Percentiles rank a stretch among this genome's conserved stretches.
Evolutionary conservation across 495 filamentous ascomycete genomes (phyloP).

Genomic region (Arthonia radiata): DNA sequence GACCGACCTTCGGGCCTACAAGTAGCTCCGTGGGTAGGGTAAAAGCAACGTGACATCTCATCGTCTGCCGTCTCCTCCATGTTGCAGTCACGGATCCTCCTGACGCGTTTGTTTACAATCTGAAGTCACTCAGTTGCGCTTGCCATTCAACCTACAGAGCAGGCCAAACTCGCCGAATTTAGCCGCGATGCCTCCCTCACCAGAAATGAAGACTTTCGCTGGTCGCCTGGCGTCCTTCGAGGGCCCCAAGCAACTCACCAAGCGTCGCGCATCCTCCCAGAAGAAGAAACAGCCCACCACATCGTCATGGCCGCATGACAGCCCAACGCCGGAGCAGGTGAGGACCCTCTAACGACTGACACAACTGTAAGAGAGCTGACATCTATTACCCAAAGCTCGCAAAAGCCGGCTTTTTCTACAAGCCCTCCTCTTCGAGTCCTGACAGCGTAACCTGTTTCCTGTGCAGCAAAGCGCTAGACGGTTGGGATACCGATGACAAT

Average conservation of each 20-base stretch:
- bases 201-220: slow-evolving; percentile 22
- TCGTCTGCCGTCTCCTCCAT: background rate
- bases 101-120: background rate
- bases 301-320: slow-evolving; percentile 48
- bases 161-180: background rate
- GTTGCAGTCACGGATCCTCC: background rate
- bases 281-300: slow-evolving; percentile 33
- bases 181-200: background rate
- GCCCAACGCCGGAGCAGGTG: slow-evolving; percentile 39
- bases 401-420: slow-evolving; percentile 71
- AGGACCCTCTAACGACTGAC: slow-evolving; percentile 6
- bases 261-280: slow-evolving; percentile 38
- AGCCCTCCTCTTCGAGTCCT: slow-evolving; percentile 40
- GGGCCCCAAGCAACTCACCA: slow-evolving; percentile 26
- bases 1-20: too few species aligned
- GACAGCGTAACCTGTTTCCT: slow-evolving; percentile 84
- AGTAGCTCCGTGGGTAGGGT: too few species aligned
- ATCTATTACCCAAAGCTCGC: slow-evolving; percentile 34
- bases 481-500: slow-evolving; percentile 70
- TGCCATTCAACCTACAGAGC: background rate
- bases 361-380: slow-evolving; percentile 2
- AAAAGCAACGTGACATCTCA: background rate
- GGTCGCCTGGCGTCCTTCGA: slow-evolving; percentile 58
- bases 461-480: slow-evolving; percentile 54
- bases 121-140: background rate